A percentile compares a stretch with the other conserved stretches of the same genome.
phyloP scores from a whole-genome alignment of 768 basidiomycete species.

The Mycena polygramma region DNA sequence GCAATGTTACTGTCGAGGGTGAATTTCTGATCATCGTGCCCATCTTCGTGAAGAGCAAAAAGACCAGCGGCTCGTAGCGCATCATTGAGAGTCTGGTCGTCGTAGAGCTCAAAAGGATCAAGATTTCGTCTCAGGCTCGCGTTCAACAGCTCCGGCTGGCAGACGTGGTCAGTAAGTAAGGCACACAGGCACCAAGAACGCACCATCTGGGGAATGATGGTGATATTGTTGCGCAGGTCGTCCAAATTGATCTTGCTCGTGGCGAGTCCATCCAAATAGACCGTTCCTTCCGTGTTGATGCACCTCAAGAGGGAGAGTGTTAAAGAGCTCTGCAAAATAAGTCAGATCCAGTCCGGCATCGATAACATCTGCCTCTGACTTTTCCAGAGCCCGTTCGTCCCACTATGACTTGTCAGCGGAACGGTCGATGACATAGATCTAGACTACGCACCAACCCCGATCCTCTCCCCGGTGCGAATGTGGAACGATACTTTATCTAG shows the following conservation, averaged over 20 bases:
- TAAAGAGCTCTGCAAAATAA: not conserved
- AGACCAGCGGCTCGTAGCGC: constrained; percentile 8
- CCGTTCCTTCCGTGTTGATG: not conserved
- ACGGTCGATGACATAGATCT: too few species aligned
- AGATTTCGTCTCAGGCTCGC: not conserved
- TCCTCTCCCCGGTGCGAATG: constrained; percentile 59
- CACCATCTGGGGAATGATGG: not conserved
- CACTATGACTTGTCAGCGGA: not conserved
- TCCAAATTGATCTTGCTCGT: not conserved
- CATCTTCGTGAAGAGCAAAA: constrained; percentile 1
- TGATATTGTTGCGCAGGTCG: not conserved
- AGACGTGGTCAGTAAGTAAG: not conserved
- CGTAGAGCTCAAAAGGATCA: constrained; percentile 8
- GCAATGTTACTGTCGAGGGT: not conserved
- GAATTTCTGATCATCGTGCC: not conserved
- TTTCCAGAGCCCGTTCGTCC: not conserved
- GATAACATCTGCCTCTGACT: not conserved
- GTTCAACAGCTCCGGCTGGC: not conserved
- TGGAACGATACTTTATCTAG: constrained; percentile 47
- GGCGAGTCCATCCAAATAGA: not conserved
- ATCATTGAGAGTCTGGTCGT: constrained; percentile 16
- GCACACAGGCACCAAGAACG: not conserved
- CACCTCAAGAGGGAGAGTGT: not conserved
- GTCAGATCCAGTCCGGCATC: not conserved
- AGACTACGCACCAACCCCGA: constrained; percentile 52